A percentile compares a stretch with the other conserved stretches of the same genome.
Conservation (phyloP, 2,329 filamentous ascomycete genomes). For the Ascochyta fabae region DNA sequence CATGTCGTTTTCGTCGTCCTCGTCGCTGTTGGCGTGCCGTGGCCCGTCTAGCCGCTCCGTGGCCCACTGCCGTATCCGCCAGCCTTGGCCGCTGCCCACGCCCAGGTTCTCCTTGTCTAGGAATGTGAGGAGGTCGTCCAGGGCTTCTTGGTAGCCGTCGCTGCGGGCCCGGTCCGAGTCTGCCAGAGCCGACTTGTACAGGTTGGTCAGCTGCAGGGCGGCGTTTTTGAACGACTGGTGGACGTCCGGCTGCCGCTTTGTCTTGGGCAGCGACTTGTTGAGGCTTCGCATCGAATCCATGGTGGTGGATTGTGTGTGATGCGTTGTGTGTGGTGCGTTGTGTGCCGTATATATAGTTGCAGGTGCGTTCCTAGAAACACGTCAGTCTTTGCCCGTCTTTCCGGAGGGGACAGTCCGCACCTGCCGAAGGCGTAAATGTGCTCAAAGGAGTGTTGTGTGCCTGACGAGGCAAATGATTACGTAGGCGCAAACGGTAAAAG, state of each 20-base stretch:
- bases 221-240: conserved; percentile 91
- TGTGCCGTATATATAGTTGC: not conserved
- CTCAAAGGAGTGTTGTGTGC: conserved; percentile 7
- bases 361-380: conserved; percentile 7
- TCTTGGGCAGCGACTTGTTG: conserved; percentile 49
- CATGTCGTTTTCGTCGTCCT: conserved; percentile 71
- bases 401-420: conserved; percentile 10
- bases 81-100: conserved; percentile 78
- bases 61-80: conserved; percentile 69
- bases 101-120: conserved; percentile 83
- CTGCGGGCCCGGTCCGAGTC: conserved; percentile 76
- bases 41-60: conserved; percentile 72
- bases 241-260: conserved; percentile 58
- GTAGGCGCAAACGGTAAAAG: not conserved
- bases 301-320: conserved; percentile 1
- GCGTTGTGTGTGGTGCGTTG: too few relatives aligned
- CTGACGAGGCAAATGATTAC: conserved; percentile 8
- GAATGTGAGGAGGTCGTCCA: conserved; percentile 87
- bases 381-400: conserved; percentile 8
- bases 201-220: conserved; percentile 90
- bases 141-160: conserved; percentile 90
- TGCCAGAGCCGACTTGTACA: conserved; percentile 88
- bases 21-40: conserved; percentile 61
- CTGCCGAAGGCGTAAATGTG: conserved; percentile 2
- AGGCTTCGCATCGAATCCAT: conserved; percentile 53